These are phyloP conservation scores for Diplocarpon rosae DNA, from an alignment of 2,329 filamentous ascomycete genomes.

Conservation along the genomic window DNA sequence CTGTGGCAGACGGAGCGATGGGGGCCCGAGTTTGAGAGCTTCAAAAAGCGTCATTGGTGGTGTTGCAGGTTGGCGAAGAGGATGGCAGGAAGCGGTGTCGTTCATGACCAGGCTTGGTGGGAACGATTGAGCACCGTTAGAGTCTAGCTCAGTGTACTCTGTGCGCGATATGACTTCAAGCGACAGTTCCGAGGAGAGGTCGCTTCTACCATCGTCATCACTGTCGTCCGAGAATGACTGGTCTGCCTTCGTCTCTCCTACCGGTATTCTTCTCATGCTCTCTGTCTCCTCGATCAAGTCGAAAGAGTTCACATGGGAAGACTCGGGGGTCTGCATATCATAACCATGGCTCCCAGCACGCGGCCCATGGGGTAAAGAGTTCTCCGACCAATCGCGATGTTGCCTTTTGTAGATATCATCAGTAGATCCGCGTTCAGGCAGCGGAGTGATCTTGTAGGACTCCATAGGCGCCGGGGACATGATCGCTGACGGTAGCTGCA, in stretches of 20 bases:
- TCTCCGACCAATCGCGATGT: constrained; percentile 40
- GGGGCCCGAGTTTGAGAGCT: constrained; percentile 35
- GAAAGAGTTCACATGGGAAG: constrained; percentile 36
- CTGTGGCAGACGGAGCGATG: constrained; percentile 29
- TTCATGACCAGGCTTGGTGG: constrained; percentile 23
- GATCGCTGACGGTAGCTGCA: constrained; percentile 28
- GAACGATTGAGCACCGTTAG: constrained; percentile 26
- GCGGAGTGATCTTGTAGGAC: constrained; percentile 66
- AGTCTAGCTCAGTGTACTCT: constrained; percentile 23
- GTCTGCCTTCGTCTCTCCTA: constrained; percentile 25
- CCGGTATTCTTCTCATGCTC: constrained; percentile 30
- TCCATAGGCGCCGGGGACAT: constrained; percentile 53
- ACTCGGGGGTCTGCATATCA: constrained; percentile 19
- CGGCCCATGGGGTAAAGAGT: constrained; percentile 41
- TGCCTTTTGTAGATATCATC: constrained; percentile 38
- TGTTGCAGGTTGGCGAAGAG: constrained; percentile 30
- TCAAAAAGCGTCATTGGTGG: constrained; percentile 39
- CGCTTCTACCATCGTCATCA: constrained; percentile 33
- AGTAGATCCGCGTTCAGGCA: constrained; percentile 57
- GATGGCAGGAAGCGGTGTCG: constrained; percentile 19
- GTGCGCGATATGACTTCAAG: constrained; percentile 33
- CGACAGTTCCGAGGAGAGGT: constrained; percentile 54
- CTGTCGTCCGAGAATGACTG: constrained; percentile 26
- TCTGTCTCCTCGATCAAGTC: constrained; percentile 44
- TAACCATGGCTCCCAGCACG: constrained; percentile 30